phyloP scores from a whole-genome alignment of 1,139 yeast species.

The Lipomyces yarrowii region DNA sequence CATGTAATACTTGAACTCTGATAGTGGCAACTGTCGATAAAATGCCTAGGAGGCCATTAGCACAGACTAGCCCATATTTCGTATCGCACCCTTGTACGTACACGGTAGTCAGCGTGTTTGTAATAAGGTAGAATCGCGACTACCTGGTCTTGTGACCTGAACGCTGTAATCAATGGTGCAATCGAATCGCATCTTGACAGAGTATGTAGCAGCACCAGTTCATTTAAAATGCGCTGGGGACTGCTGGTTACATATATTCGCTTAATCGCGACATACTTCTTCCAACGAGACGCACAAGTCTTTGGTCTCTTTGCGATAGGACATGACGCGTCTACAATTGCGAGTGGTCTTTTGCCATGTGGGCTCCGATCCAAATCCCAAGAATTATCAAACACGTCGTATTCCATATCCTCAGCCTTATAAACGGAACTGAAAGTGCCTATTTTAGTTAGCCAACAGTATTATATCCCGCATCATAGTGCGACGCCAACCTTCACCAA shows the following conservation, averaged over 20 bases:
- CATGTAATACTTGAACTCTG: slow-evolving; percentile 80
- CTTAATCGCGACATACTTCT: slow-evolving; percentile 82
- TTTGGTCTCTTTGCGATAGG: slow-evolving; percentile 41
- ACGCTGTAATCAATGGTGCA: slow-evolving; percentile 86
- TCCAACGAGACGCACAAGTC: slow-evolving; percentile 29
- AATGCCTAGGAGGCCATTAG: slow-evolving; percentile 49
- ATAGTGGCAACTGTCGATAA: slow-evolving; percentile 74
- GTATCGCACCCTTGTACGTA: slow-evolving; percentile 9
- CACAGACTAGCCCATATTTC: not conserved
- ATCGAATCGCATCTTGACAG: slow-evolving; percentile 71
- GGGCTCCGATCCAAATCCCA: slow-evolving; percentile 35
- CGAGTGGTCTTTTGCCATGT: slow-evolving; percentile 9
- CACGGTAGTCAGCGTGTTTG: slow-evolving; percentile 84
- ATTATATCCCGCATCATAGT: not conserved
- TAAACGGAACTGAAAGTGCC: slow-evolving; percentile 93
- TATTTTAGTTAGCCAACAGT: slow-evolving; percentile 3
- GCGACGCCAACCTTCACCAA: slow-evolving; percentile 62
- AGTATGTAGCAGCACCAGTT: slow-evolving; percentile 71
- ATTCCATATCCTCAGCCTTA: slow-evolving; percentile 70
- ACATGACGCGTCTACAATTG: slow-evolving; percentile 36
- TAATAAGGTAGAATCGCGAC: slow-evolving; percentile 90
- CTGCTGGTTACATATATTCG: slow-evolving; percentile 94
- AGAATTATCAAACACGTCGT: slow-evolving; percentile 38
- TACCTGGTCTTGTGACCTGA: slow-evolving; percentile 87
- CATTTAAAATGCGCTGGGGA: slow-evolving; percentile 86